A percentile compares a stretch with the other conserved stretches of the same genome.
Evolutionary conservation across 129 eudicot genomes (phyloP).

Genomic region (Saussurea involucrata): DNA sequence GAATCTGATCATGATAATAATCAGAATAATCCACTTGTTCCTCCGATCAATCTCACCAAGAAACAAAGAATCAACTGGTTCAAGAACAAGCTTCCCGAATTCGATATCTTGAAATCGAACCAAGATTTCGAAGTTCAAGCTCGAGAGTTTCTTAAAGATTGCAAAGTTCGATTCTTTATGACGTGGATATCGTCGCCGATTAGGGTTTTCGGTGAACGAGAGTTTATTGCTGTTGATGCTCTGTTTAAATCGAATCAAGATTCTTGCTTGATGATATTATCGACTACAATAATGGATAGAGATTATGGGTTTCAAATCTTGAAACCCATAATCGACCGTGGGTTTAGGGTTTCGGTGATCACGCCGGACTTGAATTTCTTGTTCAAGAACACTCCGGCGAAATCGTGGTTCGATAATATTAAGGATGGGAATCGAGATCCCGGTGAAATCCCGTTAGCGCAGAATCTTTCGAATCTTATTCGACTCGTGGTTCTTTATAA

Average conservation of each 20-base stretch:
- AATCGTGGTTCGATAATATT: constrained; percentile 51
- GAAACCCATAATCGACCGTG: constrained; percentile 41
- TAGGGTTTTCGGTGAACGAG: constrained; percentile 46
- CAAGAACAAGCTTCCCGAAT: constrained; percentile 33
- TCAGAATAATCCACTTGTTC: constrained; percentile 1
- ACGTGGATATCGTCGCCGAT: constrained; percentile 75
- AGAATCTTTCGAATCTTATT: constrained; percentile 67
- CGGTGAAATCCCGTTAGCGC: constrained; percentile 69
- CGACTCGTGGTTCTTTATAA: constrained; percentile 65
- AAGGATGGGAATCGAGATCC: constrained; percentile 54
- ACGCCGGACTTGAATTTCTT: constrained; percentile 47
- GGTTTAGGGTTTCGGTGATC: constrained; percentile 41
- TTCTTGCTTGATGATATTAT: constrained; percentile 61
- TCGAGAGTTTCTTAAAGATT: constrained; percentile 31
- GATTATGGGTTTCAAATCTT: constrained; percentile 33
- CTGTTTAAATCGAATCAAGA: constrained; percentile 63
- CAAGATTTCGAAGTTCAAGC: constrained; percentile 38
- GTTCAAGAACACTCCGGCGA: constrained; percentile 63
- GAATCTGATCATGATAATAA: not conserved
- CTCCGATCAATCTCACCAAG: constrained; percentile 33
- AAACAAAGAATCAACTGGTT: constrained; percentile 36
- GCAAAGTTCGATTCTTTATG: constrained; percentile 61
- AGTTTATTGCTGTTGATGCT: constrained; percentile 59
- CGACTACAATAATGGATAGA: constrained; percentile 47
- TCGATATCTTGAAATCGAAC: constrained; percentile 35